phyloP scores from a whole-genome alignment of 129 eudicot species.

The Chrysanthemum makinoi region DNA sequence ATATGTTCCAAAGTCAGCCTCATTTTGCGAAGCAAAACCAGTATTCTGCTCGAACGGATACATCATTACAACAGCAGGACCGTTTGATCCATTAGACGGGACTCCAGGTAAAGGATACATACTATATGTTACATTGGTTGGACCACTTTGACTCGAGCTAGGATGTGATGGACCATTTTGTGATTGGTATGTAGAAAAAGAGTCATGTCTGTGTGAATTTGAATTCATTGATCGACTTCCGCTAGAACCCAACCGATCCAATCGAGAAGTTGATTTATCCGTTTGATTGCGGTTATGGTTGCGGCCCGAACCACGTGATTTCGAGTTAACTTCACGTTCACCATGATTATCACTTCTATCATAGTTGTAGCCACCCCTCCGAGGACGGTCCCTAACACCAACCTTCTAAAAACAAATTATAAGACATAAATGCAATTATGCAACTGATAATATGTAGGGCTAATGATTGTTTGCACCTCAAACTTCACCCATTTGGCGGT shows the following conservation, averaged over 20 bases:
- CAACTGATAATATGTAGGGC: too few relatives aligned
- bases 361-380: conserved; percentile 72
- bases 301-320: conserved; percentile 62
- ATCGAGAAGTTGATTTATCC: conserved; percentile 59
- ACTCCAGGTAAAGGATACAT: conserved; percentile 66
- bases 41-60: conserved; percentile 76
- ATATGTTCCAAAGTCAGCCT: conserved; percentile 76
- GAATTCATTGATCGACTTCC: conserved; percentile 61
- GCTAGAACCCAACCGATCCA: conserved; percentile 46
- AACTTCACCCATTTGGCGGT: too few relatives aligned
- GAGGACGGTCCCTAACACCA: conserved; percentile 56
- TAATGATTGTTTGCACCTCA: too few relatives aligned
- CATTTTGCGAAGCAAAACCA: conserved; percentile 53
- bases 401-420: conserved; percentile 50
- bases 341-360: conserved; percentile 64
- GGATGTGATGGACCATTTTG: conserved; percentile 64
- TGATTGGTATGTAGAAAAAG: conserved; percentile 54
- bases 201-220: conserved; percentile 51
- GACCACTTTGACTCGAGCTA: conserved; percentile 54
- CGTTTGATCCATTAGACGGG: conserved; percentile 57
- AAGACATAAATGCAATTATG: conserved; percentile 5
- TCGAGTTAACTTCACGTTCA: conserved; percentile 69
- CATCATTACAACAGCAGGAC: conserved; percentile 64
- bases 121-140: conserved; percentile 49
- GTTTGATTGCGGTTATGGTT: conserved; percentile 63